Evolutionary conservation across 148 eudicot genomes (phyloP), one percentile per base, ranked within the genome.

Genomic region (Camellia sinensis): DNA sequence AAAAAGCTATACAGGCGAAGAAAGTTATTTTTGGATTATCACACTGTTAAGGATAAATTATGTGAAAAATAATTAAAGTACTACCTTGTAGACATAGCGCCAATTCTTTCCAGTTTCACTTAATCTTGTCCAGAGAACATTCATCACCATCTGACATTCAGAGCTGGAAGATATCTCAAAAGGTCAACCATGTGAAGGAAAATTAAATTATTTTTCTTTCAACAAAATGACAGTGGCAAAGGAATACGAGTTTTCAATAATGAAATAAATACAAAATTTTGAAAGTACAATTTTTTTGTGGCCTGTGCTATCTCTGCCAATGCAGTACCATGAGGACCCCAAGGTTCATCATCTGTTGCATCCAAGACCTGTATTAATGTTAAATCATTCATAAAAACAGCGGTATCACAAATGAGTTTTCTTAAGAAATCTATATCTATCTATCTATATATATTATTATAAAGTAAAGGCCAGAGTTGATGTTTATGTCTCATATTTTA

Each of bases 301-400:
- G 98, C 95, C 80, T 88, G 93, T 75, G 98, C 97, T 71, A 94
- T 94, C 86, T 94, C 95, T 57, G 95, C 92, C 75, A 94, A 87
- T 72, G 89, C 95, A 74, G 95, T 91, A 83, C 98, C 98, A 86
- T 94, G 98, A 85, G 98, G 98, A 85, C 97, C 98, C 95, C 97
- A 94, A 75, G 98, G 94, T 82, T 92, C 98, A 81, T 91, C 90
- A 84, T 94, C 95, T 19, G 98, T 94, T 75, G 98, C 99, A 91
- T 96, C 99, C 83, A 93, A 79, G 41, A 96, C 99, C 99, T 96
- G 80, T 46, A 9, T 72, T 13, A 64, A 71, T 18, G 37, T 65
- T 48, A 4, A 78, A 74, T 17, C 14, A 54, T 11, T 78, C 66
- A 74, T 22, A 19, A 4, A 17, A 59, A 12, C 53, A 78, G 21